These are phyloP conservation scores for Penicillium sp. DNA, from an alignment of 2,329 filamentous ascomycete genomes.

Conservation along the genomic window DNA sequence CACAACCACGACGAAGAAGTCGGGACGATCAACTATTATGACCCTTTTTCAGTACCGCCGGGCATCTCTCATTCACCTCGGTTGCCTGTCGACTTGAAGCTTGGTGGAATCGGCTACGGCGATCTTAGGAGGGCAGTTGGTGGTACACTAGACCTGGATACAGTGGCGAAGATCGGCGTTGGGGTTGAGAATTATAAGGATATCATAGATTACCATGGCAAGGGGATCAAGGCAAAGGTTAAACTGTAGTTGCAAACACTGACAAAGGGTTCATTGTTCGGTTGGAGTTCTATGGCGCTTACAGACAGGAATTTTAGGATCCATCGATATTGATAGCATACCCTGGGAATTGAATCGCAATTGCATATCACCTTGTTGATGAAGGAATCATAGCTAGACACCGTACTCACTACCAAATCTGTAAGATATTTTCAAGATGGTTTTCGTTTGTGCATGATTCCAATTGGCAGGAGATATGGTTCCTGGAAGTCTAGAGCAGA, in stretches of 20 bases:
- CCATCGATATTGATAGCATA: neutral
- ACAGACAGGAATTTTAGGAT: neutral
- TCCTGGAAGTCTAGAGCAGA: slow-evolving; percentile 2
- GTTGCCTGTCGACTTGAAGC: slow-evolving; percentile 80
- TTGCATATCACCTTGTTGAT: neutral
- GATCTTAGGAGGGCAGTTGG: slow-evolving; percentile 80
- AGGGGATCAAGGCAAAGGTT: slow-evolving; percentile 72
- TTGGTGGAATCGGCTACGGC: slow-evolving; percentile 80
- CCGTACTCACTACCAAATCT: neutral
- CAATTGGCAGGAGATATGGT: neutral
- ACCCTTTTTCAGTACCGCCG: slow-evolving; percentile 77
- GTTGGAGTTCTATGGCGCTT: neutral
- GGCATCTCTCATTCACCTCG: slow-evolving; percentile 74
- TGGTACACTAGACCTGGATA: slow-evolving; percentile 77
- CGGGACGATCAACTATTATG: slow-evolving; percentile 75
- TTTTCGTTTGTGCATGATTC: neutral
- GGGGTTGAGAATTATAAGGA: slow-evolving; percentile 77
- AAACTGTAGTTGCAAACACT: slow-evolving; percentile 27
- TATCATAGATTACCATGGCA: slow-evolving; percentile 70
- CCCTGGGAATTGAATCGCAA: neutral
- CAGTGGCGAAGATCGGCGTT: slow-evolving; percentile 75
- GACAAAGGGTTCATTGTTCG: neutral
- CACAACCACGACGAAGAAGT: slow-evolving; percentile 81
- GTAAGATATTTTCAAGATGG: too few relatives aligned
- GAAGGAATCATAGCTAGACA: neutral